Base-by-base conservation (phyloP, 2,329 filamentous ascomycete genomes). In the Verticillium dahliae region DNA sequence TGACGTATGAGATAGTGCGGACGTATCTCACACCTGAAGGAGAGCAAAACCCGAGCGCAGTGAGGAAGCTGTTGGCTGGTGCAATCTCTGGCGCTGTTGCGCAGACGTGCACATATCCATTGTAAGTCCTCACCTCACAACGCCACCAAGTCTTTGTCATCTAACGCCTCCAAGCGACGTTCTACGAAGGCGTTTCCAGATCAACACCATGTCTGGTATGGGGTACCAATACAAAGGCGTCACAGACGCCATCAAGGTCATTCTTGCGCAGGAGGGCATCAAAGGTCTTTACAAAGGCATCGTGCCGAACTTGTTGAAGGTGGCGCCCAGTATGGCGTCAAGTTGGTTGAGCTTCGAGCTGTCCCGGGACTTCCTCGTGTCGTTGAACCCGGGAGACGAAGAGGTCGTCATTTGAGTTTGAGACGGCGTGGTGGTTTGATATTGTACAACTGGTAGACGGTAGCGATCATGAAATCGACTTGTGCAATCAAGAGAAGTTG, bases 171-270 rank as follows among this genome's bases (percentile, higher is more conserved):
- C 5, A 9, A 95, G 91, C 73, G 93, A 97, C 72, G 94, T 99
- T 2, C 82, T 99, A 60, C 90, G 95, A 37, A 88, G 95, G 63
- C 86, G 95, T 58, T 99, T 99, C 74, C 95, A 99, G 73, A 95
- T 99, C 78, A 99, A 99, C 77, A 97, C 95, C 60, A 99, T 99
- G 95, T 92, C 90, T 57, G 95, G 95, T 59, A 94, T 99, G 88
- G 95, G 95, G 58, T 98, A 97, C 76, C 87, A 94, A 73, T 99
- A 99, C 79, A 92, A 90, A 70, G 90, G 88, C 6, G 89, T 99
- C 54, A 82, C 86, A 65, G 92, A 97, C 72, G 95, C 95, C 3
- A 80, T 99, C 65, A 85, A 80, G 59, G 86, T 90, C 58, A 99
- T 99, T 69, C 75, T 97, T 60, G 77, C 84, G 56, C 87, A 96